Evolutionary conservation across 2,329 filamentous ascomycete species (phyloP), one percentile per base, ranked within the genome.

Genomic region (Penicillium digitatum): DNA sequence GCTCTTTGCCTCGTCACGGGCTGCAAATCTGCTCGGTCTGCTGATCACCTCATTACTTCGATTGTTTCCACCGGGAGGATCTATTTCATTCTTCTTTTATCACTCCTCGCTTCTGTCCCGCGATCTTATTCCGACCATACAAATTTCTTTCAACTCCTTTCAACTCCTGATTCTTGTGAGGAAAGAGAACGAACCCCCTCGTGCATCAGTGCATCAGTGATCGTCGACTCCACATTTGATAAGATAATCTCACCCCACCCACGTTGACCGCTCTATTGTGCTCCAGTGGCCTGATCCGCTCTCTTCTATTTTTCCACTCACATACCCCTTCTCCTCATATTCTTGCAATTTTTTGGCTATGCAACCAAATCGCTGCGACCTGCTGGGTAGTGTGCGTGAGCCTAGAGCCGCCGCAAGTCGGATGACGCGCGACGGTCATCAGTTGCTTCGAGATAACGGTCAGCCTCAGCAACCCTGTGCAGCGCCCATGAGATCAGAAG

Each of bases 401-500:
- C 61, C 65, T 54, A 68, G 65, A 61, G 56, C 64, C 48, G 56
- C 62, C 48, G 56, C 62, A 58, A 62, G 63, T 60, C 69, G 67
- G 64, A 62, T 70, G 67, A 69, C 69, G 61, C 68, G 69, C 60
- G 72, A 72, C 61, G 61, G 57, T 57, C 67, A 51, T 51, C 48
- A 69, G 61, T 56, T 62, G 62, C 58, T 60, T 58, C 68, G 62
- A 58, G 70, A 70, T 61, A 63, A 65, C 56, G 64, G 64, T 58
- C 67, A 70, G 68, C 68, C 72, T 63, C 71, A 66, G 46, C 63
- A 64, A 57, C 70, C 73, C 50, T 68, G 67, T 69, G 69, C 65
- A 48, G 61, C 59, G 20, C 62, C 69, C 64, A 67, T 69, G 65
- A 73, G 74, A 67, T 76, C 75, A 65, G 75, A 77, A 67, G 75